These are phyloP conservation scores for Trichoderma oligosporum DNA, from an alignment of 2,329 filamentous ascomycete species.

Conservation along the genomic window DNA sequence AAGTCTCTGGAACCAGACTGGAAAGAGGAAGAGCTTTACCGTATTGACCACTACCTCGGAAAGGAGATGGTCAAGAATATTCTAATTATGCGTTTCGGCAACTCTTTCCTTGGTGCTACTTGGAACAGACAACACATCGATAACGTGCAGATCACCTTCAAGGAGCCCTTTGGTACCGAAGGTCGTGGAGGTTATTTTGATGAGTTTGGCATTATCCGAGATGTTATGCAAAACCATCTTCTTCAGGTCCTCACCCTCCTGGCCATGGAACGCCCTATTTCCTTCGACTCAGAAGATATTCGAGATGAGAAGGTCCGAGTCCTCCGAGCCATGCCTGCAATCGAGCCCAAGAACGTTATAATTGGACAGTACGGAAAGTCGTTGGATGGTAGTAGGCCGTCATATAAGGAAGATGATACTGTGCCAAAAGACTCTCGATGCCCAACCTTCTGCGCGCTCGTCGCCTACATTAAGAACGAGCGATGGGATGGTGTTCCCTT, in stretches of 20 bases:
- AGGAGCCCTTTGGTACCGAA: slow-evolving; percentile 98
- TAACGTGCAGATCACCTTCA: slow-evolving; percentile 98
- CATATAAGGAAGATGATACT: slow-evolving; percentile 98
- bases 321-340: slow-evolving; percentile 84
- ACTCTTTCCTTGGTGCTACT: slow-evolving; percentile 96
- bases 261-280: slow-evolving; percentile 97
- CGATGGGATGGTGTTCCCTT: slow-evolving; percentile 98
- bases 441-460: slow-evolving; percentile 96
- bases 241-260: slow-evolving; percentile 93
- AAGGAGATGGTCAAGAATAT: slow-evolving; percentile 99
- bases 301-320: slow-evolving; percentile 98
- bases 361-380: slow-evolving; percentile 98
- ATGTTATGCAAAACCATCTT: slow-evolving; percentile 99
- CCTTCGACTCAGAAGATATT: slow-evolving; percentile 96
- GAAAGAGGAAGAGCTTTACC: slow-evolving; percentile 98
- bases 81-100: slow-evolving; percentile 93
- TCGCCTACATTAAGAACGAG: slow-evolving; percentile 99
- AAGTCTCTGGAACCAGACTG: slow-evolving; percentile 94
- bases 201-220: slow-evolving; percentile 97
- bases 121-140: slow-evolving; percentile 99
- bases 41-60: slow-evolving; percentile 98
- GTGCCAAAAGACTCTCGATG: slow-evolving; percentile 96
- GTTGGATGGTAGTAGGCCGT: slow-evolving; percentile 90
- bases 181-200: slow-evolving; percentile 98
- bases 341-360: slow-evolving; percentile 99